Base-by-base conservation (phyloP, 2,329 filamentous ascomycete species). In the Fusarium falciforme region DNA sequence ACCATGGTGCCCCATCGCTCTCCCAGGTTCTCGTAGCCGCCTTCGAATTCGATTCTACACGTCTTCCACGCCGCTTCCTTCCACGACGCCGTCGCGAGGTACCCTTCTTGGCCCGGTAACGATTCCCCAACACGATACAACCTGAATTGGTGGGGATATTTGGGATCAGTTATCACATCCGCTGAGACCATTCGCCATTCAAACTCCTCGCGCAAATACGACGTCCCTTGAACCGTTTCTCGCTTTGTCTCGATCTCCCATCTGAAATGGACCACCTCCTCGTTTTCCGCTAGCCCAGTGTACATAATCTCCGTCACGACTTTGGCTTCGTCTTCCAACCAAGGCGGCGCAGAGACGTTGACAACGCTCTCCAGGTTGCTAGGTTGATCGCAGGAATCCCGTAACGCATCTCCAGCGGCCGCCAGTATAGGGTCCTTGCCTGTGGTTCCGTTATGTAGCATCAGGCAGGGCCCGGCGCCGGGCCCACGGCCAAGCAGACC, bases 1-100 rank as follows among this genome's bases (percentile, higher is more conserved):
- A 73, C 71, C 71, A 73, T 73, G 3, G 71, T 72, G 55, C 64
- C 67, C 71, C 71, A 73, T n/a, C 71, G 57, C 17, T 72, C 49
- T 22, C 71, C 71, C n/a, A 65, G 31, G 29, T 49, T 61, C 42
- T 68, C 57, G n/a, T 68, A 68, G 1, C 67, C 70, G 20, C 71
- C 71, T 20, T 64, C 71, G 20, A 73, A 72, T 36, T 74, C 71
- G 35, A 73, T 73, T 12, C 68, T 74, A 29, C 71, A 73, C 16
- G 71, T 74, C 36, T 73, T 73, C 71, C 71, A 73, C 27, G 71
- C 71, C 16, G 71, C 71, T 2, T 73, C 71, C 38, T 73, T 73
- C 71, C 71, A 73, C 5, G 71, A 73, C 14, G 68, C 71, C 49
- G 60, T 74, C 2, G 71, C 71, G 14, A 73, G 67, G 16, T 72